Evolutionary conservation across 768 basidiomycete genomes (phyloP).

Genomic region (Naganishia onofrii): DNA sequence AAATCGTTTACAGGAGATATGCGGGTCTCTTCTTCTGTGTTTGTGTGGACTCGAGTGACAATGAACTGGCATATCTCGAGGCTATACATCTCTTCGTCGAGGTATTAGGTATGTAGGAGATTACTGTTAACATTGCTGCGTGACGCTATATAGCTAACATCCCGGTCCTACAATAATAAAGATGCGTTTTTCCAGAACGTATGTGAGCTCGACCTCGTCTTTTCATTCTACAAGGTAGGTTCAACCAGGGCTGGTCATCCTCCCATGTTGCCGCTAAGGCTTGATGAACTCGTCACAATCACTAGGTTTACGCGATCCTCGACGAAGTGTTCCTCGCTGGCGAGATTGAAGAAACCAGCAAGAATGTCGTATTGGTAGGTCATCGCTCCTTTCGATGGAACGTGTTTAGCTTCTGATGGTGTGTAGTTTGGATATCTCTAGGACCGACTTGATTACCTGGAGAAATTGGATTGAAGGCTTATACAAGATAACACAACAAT

Average conservation of each 20-base stretch:
- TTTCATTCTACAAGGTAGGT: slow-evolving; percentile 93
- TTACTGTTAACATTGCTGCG: background rate
- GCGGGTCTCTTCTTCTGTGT: slow-evolving; percentile 97
- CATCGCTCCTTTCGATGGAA: background rate
- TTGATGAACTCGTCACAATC: background rate
- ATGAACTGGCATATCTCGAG: slow-evolving; percentile 94
- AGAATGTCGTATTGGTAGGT: slow-evolving; percentile 74
- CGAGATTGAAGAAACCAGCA: slow-evolving; percentile 97
- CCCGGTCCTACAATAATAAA: slow-evolving; percentile 44
- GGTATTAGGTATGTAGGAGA: slow-evolving; percentile 69
- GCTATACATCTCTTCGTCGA: slow-evolving; percentile 98
- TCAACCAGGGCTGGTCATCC: background rate
- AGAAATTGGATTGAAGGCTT: slow-evolving; percentile 73
- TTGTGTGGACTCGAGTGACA: slow-evolving; percentile 97
- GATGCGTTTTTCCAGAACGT: slow-evolving; percentile 99
- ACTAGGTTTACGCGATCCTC: slow-evolving; percentile 90
- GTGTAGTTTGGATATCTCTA: too few relatives aligned
- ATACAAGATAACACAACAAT: background rate
- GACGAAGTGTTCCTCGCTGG: slow-evolving; percentile 98
- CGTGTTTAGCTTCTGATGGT: background rate
- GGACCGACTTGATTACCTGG: slow-evolving; percentile 81
- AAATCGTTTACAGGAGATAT: slow-evolving; percentile 93
- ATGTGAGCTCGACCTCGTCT: slow-evolving; percentile 94
- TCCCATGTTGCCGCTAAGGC: too few relatives aligned
- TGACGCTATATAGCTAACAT: background rate